These are phyloP conservation scores for Globisporangium iwayamae DNA, from an alignment of 352 stramenopile species.

Conservation along the genomic window DNA sequence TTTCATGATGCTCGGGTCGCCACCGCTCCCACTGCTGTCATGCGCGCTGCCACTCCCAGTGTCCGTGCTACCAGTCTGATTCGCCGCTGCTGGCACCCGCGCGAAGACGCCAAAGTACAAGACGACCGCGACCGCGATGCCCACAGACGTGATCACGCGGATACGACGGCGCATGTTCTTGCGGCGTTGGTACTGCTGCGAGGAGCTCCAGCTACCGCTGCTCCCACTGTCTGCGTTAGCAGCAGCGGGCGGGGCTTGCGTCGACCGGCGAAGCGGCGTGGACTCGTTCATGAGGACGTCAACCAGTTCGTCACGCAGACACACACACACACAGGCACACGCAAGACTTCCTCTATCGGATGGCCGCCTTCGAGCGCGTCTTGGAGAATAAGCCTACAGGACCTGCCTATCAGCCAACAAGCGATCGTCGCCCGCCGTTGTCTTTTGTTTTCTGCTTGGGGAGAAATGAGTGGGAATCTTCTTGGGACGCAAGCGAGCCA, in stretches of 20 bases:
- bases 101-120: conserved; percentile 15
- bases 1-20: neutral
- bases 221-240: conserved; percentile 14
- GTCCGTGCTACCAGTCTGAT: neutral
- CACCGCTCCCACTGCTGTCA: conserved; percentile 14
- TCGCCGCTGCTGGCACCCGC: neutral
- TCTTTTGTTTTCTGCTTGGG: conserved; percentile 16
- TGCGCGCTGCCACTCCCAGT: neutral
- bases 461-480: conserved; percentile 7
- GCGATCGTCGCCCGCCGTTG: neutral
- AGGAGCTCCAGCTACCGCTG: neutral
- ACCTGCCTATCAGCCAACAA: neutral
- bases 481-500: neutral
- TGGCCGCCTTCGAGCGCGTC: neutral
- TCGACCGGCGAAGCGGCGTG: conserved; percentile 41
- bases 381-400: neutral
- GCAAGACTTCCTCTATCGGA: neutral
- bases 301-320: neutral
- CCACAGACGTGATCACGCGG: conserved; percentile 19
- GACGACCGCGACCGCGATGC: conserved; percentile 16
- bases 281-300: conserved; percentile 34
- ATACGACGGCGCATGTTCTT: conserved; percentile 18
- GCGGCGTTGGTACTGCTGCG: conserved; percentile 12
- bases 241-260: conserved; percentile 17
- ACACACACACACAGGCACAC: conserved; percentile 4